Evolutionary conservation across 169 alveolate species (phyloP).

Genomic region (Pseudocohnilembus persalinus): DNA sequence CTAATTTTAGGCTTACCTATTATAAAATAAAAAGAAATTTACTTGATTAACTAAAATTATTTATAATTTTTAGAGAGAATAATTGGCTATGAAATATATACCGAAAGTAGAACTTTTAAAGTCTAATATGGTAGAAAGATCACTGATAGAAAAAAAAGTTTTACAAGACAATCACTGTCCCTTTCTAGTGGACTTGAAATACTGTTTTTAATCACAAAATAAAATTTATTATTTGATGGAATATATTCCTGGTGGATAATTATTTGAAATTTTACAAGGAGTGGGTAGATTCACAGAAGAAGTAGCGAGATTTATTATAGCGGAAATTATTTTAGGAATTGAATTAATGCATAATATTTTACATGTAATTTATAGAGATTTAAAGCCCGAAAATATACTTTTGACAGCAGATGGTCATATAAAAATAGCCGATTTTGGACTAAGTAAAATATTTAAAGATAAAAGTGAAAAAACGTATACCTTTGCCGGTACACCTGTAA

Average conservation of each 20-base stretch:
- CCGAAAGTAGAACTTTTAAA: slow-evolving; percentile 57
- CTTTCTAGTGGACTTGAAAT: slow-evolving; percentile 56
- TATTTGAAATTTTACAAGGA: slow-evolving; percentile 48
- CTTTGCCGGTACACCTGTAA: slow-evolving; percentile 62
- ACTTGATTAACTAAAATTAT: no score
- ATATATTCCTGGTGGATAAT: slow-evolving; percentile 65
- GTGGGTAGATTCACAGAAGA: slow-evolving; percentile 42
- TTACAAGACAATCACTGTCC: slow-evolving; percentile 55
- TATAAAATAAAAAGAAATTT: no score
- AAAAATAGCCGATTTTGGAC: slow-evolving; percentile 64
- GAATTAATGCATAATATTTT: slow-evolving; percentile 43
- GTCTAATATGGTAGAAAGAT: slow-evolving; percentile 49
- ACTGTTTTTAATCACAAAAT: slow-evolving; percentile 60
- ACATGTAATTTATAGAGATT: slow-evolving; percentile 56
- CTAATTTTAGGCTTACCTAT: no score
- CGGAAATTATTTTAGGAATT: slow-evolving; percentile 56
- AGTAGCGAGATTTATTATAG: slow-evolving; percentile 56
- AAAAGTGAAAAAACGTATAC: slow-evolving; percentile 41
- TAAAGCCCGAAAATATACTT: slow-evolving; percentile 65
- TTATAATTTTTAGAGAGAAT: slow-evolving; percentile 21
- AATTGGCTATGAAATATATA: slow-evolving; percentile 66
- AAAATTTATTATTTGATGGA: slow-evolving; percentile 63
- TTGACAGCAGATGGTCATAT: slow-evolving; percentile 59
- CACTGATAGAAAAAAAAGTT: slow-evolving; percentile 58
- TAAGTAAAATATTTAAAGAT: slow-evolving; percentile 43